Evolutionary conservation across 192 early-diverging fungal species (phyloP).

Genomic region (Dimargaris xerosporica): DNA sequence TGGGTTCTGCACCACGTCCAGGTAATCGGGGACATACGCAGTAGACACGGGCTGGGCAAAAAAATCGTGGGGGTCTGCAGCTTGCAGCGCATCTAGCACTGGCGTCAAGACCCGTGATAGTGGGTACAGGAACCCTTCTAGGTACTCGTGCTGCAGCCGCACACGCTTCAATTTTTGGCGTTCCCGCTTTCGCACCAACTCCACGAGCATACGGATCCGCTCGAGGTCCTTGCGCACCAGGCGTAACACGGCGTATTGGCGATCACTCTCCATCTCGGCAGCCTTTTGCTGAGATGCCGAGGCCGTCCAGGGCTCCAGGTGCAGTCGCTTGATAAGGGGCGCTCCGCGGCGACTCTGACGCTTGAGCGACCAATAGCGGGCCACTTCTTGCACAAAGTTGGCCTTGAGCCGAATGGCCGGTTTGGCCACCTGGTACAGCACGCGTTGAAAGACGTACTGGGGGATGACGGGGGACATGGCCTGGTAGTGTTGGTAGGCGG

Average conservation of each 20-base stretch:
- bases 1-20: conserved; percentile 43
- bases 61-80: conserved; percentile 52
- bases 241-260: conserved; percentile 40
- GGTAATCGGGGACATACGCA: conserved; percentile 60
- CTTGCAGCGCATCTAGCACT: conserved; percentile 47
- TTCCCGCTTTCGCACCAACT: conserved; percentile 57
- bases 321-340: conserved; percentile 85
- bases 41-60: conserved; percentile 54
- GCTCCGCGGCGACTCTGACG: conserved; percentile 78
- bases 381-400: conserved; percentile 48
- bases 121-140: conserved; percentile 53
- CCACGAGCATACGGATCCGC: conserved; percentile 64
- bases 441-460: conserved; percentile 34
- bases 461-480: conserved; percentile 48
- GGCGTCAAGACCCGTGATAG: conserved; percentile 47
- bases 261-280: conserved; percentile 57
- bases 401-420: conserved; percentile 26
- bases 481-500: conserved; percentile 31
- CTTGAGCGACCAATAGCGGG: conserved; percentile 93
- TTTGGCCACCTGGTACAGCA: conserved; percentile 17
- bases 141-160: conserved; percentile 38
- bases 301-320: conserved; percentile 94
- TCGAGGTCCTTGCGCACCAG: conserved; percentile 73
- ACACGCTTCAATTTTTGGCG: conserved; percentile 38
- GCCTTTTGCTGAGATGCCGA: conserved; percentile 60